Base-by-base conservation (phyloP, 352 stramenopile genomes). In the Pythium phragmiticola region DNA sequence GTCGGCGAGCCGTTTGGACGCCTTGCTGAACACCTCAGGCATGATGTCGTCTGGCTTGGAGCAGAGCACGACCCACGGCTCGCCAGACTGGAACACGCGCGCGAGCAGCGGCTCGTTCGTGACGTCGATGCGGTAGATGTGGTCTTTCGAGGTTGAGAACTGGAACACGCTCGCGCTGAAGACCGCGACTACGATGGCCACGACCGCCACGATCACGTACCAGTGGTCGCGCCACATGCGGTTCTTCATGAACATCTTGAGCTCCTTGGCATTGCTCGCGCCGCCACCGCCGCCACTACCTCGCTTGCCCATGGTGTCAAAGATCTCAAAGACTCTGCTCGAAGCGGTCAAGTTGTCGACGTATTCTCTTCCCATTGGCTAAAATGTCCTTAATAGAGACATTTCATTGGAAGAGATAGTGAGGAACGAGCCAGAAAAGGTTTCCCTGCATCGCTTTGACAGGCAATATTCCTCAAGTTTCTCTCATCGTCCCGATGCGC, bases 191-290 rank as follows among this genome's bases (percentile, higher is more conserved):
- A 87, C 74, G 47, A 94, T 74, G 13, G 63, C 71, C 12, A 57
- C 59, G 14, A 88, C 77, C 0, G 77, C 75, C 7, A 74, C 46
- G 21, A 94, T 58, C 14, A 77, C 69, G 57, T 89, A 77, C 76
- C 76, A 86, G 64, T 95, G 77, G 11, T 95, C 86, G 33, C 75
- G 72, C 86, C 86, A 93, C 82, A 92, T 88, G 53, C 86, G 72
- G 66, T 95, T 88, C 64, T 83, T 73, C 49, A 95, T 42, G 60
- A 92, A 95, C 72, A 92, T 77, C 75, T 89, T 90, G 62, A 95
- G 77, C 48, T 93, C 82, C 47, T 73, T 80, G 28, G 76, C 74
- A 74, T 89, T 86, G 69, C 72, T 90, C 23, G 70, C 68, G n/a
- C 69, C 39, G 37, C 64, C 60, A 55, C 66, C 65, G 50, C 60